These are phyloP conservation scores for Primulina eburnea DNA, from an alignment of 257 asterid species.

Conservation along the genomic window DNA sequence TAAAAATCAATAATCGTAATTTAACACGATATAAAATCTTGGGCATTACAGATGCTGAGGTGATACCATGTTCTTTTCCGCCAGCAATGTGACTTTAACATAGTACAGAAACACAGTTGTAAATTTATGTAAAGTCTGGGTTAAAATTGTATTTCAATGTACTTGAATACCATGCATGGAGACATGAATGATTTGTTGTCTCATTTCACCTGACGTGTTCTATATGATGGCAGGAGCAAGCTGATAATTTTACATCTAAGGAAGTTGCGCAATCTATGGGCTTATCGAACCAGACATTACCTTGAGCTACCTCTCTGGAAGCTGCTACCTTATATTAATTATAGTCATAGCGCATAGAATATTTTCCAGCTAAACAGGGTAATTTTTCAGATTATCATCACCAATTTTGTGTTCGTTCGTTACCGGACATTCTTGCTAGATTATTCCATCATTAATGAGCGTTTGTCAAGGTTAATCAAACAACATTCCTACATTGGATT, in stretches of 20 bases:
- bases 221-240: slow-evolving; percentile 76
- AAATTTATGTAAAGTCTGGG: background rate
- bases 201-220: slow-evolving; percentile 14
- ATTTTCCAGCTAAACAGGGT: slow-evolving; percentile 4
- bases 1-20: no score
- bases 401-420: slow-evolving; percentile 10
- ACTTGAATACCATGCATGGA: slow-evolving; percentile 7
- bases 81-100: background rate
- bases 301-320: slow-evolving; percentile 38
- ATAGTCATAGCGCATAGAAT: background rate
- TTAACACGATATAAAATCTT: no score
- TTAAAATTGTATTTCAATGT: background rate
- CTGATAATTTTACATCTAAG: slow-evolving; percentile 66
- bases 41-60: background rate
- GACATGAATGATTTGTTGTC: slow-evolving; percentile 5
- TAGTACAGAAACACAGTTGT: background rate
- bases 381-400: slow-evolving; percentile 2
- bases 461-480: slow-evolving; percentile 7
- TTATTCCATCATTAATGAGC: slow-evolving; percentile 4
- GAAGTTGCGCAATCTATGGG: slow-evolving; percentile 93
- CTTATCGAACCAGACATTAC: slow-evolving; percentile 64
- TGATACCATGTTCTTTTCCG: background rate
- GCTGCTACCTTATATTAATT: slow-evolving; percentile 23
- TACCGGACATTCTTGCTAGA: slow-evolving; percentile 3
- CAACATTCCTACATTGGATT: slow-evolving; percentile 21